Evolutionary conservation across 1,284 basidiomycete species (phyloP), one percentile per base, ranked within the genome.

Genomic region (Marasmius oreades): DNA sequence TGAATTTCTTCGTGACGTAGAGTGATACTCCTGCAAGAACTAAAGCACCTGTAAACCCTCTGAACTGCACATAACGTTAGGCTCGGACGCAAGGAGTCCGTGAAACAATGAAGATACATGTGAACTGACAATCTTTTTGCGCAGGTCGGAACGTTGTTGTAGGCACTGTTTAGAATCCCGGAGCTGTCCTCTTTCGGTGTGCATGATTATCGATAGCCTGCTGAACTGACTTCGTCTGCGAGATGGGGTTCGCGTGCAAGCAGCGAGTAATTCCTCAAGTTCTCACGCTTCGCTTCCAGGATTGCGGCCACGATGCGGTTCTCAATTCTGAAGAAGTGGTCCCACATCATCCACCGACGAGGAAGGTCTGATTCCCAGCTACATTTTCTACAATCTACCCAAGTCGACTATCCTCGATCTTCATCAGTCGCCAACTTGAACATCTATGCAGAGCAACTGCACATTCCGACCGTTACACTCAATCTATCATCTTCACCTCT

Each of bases 311-410:
- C 26, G 10, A 50, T 50, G 47, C 47, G 47, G 12, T 50, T 50
- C 20, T 11, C 47, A 33, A 50, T 50, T 33, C 47, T 50, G 26
- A 50, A 50, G 47, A 50, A 50, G 18, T 50, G 47, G 47, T 31
- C 31, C 31, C 47, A 26, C n/a, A 42, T 42, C 39, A 42, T 42
- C 7, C 47, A 50, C 18, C 47, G 47, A 5, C 47, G 47, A 10
- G 26, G 26, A 14, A 50, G 20, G 33, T 50, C 47, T 33, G 47
- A 50, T 33, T 31, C 47, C 7, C 31, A 31, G 7, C 24, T 50
- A 10, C 47, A 50, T 31, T 50, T 50, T 16, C 16, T 31, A 31
- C 24, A 28, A 31, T 14, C 47, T 31, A 23, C 45, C 23, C 26
- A 23, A 20, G 26, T 46, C 45, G 39, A 42, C 5, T 46, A 24